phyloP scores from a whole-genome alignment of 2,329 filamentous ascomycete species.

The Phialophora verrucosa region DNA sequence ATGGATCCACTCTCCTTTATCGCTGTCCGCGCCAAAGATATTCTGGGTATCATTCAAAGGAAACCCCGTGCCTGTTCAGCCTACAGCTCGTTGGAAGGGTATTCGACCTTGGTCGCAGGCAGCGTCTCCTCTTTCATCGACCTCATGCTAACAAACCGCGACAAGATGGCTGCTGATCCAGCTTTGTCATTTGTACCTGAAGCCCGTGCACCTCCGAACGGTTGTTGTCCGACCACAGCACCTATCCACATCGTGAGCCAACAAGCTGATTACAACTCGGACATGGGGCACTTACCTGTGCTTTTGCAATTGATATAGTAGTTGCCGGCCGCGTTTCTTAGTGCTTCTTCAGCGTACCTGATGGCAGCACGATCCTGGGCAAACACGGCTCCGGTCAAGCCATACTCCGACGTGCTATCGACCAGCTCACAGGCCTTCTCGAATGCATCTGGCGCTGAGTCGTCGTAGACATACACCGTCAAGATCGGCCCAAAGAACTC shows the following conservation, averaged over 20 bases:
- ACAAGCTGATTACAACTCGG: background rate
- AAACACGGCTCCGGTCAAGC: constrained; percentile 77
- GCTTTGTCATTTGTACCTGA: constrained; percentile 65
- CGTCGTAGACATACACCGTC: constrained; percentile 74
- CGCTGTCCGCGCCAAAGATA: background rate
- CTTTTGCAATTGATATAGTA: constrained; percentile 87
- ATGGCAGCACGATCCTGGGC: constrained; percentile 70
- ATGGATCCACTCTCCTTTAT: background rate
- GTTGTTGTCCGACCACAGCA: constrained; percentile 57
- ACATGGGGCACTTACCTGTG: constrained; percentile 49
- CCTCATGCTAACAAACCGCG: constrained; percentile 62
- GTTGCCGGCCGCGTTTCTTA: constrained; percentile 77
- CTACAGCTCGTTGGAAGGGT: constrained; percentile 59
- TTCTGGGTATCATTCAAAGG: constrained; percentile 15
- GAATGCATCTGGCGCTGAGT: constrained; percentile 58
- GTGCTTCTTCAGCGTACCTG: constrained; percentile 70
- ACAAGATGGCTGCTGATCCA: constrained; percentile 58
- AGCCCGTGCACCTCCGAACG: constrained; percentile 61
- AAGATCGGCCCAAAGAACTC: constrained; percentile 80
- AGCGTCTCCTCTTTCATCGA: constrained; percentile 63
- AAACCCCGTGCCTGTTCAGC: background rate
- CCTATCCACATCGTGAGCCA: constrained; percentile 32
- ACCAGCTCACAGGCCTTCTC: constrained; percentile 66
- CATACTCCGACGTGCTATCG: constrained; percentile 76
- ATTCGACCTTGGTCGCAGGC: constrained; percentile 54